Base-by-base conservation (phyloP, 2,329 filamentous ascomycete species). In the Talaromyces sp. region DNA sequence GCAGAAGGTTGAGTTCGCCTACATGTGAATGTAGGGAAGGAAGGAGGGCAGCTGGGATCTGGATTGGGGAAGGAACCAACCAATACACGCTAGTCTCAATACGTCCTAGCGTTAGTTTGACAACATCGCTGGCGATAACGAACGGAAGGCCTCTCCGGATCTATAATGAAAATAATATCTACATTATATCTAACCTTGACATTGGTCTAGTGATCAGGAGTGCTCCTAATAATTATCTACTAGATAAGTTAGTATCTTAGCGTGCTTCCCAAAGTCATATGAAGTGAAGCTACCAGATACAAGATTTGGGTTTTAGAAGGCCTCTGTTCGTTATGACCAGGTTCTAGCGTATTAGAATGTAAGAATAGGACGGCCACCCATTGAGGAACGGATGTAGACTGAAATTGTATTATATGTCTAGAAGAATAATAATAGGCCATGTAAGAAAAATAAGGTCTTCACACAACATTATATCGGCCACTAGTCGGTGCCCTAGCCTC, bases 381-480 rank as follows among this genome's bases (percentile, higher is more conserved):
- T 17, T n/a, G 7, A 54, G 22, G 51, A 54, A 22, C 29, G 51
- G n/a, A 19, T 34, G 29, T 19, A 11, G n/a, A 19, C 51, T 34
- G 29, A 34, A 6, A 38, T 56, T 36, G 11, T 19, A 56, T 54
- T 54, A 54, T 31, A 36, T 38, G 53, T 36, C 29, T 56, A 25
- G 31, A 38, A 38, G 11, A 22, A 56, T 15, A 25, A 34, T 54
- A 56, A 17, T 3, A 43, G 34, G 36, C 36, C 22, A 43, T 58
- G 19, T 11, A 58, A 25, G 36, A 31, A 25, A 29, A 31, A 34
- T 25, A 29, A 51, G n/a, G 5, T 17, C 63, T 63, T 66, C 74
- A 96, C 65, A 92, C 87, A 72, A 98, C 92, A 54, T 88, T 96
- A 76, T 98, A 99, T 72, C 93, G 86, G 66, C 92, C 92, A 73